Evolutionary conservation across 495 filamentous ascomycete species (phyloP), one percentile per base, ranked within the genome.

Genomic region (Aspergillus coremiiformis): DNA sequence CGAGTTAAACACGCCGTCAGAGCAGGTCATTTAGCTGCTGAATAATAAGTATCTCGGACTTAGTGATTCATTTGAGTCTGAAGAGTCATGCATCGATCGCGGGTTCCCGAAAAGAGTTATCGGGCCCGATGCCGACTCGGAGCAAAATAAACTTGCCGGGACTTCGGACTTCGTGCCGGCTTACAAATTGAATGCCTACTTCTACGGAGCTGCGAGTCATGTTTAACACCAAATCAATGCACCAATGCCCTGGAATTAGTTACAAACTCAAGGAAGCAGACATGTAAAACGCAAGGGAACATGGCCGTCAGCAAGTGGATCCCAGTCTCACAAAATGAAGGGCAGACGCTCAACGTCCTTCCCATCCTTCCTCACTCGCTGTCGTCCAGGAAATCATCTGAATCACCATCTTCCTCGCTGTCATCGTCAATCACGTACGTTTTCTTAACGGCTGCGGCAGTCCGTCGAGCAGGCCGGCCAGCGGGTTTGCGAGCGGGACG

Each of bases 381-480:
- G 23, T 74, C 69, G 1, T 68, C 65, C 17, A 66, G 63, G 49
- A 74, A 73, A 56, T 70, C 71, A 58, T 70, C 66, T 8, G 65
- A 71, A 15, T 49, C 68, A 7, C 44, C 53, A 4, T 61, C 63
- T 20, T 77, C 74, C 7, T 77, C 77, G 30, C 69, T 75, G 39
- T 78, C 77, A 54, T 79, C 75, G 24, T 74, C 74, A 29, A 81
- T 68, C 23, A 78, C 71, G 64, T 84, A 85, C 49, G 68, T 78
- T 61, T 80, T 76, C 52, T 72, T 63, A 42, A 67, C 59, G 11
- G 67, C 61, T 3, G 78, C 65, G 5, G 75, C 75, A 14, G 78
- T 75, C n/a, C 79, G 73, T 26, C 81, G 67, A 37, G 78, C 63
- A 5, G 81, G 79, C 48, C 80, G 69, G 39, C 55, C 64, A 20